These are phyloP conservation scores for Epicoccum nigrum DNA, from an alignment of 2,329 filamentous ascomycete species.

Conservation along the genomic window DNA sequence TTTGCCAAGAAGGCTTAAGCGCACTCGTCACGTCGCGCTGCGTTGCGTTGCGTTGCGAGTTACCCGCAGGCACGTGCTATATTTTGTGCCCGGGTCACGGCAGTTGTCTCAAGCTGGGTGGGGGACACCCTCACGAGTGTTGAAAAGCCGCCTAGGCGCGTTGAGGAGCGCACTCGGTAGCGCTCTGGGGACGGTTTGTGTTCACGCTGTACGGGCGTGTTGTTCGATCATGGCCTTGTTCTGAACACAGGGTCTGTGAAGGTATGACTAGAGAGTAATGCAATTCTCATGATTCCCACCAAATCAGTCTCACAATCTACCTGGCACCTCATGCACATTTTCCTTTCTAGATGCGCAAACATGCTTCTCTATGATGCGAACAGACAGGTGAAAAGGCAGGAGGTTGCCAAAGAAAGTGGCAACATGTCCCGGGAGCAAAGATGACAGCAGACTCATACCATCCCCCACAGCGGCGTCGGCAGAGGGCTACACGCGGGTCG, in stretches of 20 bases:
- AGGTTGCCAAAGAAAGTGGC: too few species aligned
- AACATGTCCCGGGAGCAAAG: too few species aligned
- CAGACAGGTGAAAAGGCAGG: too few species aligned
- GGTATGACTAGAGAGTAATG: slow-evolving; percentile 13
- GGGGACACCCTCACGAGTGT: not conserved
- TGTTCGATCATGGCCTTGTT: not conserved
- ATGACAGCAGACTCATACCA: slow-evolving; percentile 43
- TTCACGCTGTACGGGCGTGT: not conserved
- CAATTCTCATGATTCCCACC: slow-evolving; percentile 8
- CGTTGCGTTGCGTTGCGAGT: too few species aligned
- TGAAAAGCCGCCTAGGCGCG: not conserved
- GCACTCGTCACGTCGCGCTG: not conserved
- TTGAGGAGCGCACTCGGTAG: not conserved
- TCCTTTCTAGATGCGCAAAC: too few species aligned
- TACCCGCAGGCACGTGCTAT: too few species aligned
- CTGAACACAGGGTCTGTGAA: not conserved
- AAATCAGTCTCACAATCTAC: not conserved
- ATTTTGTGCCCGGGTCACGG: too few species aligned
- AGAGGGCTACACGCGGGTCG: slow-evolving; percentile 30
- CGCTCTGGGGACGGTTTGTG: not conserved
- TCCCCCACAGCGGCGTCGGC: slow-evolving; percentile 44
- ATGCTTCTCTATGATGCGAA: too few species aligned
- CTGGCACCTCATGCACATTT: too few species aligned
- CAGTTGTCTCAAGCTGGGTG: too few species aligned
- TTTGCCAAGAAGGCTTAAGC: slow-evolving; percentile 71